Conservation (phyloP, 768 basidiomycete genomes). For the Pleurotus citrinopileatus region DNA sequence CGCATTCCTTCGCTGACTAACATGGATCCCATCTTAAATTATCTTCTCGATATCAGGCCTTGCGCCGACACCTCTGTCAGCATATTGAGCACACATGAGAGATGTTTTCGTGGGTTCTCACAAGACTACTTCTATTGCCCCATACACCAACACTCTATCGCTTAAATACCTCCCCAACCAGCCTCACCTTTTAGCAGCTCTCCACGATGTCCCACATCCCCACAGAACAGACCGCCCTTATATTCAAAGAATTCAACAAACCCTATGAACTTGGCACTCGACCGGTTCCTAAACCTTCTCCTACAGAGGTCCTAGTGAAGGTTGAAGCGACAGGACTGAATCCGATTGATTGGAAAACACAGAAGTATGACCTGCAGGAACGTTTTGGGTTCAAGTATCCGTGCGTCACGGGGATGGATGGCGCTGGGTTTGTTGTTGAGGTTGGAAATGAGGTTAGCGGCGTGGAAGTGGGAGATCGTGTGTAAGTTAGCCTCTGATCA, state of each 20-base stretch:
- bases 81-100: too few relatives aligned
- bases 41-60: too few relatives aligned
- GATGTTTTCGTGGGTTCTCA: too few relatives aligned
- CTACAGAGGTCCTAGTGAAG: constrained; percentile 46
- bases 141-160: too few relatives aligned
- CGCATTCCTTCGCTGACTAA: too few relatives aligned
- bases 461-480: constrained; percentile 50
- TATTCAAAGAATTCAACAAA: background rate
- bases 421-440: constrained; percentile 47
- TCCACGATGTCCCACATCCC: background rate
- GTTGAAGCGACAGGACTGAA: constrained; percentile 47
- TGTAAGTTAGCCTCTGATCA: constrained; percentile 33
- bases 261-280: constrained; percentile 26
- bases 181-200: too few relatives aligned
- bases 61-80: too few relatives aligned
- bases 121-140: too few relatives aligned
- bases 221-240: background rate
- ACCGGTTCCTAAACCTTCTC: constrained; percentile 39
- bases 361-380: constrained; percentile 25
- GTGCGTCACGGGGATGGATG: constrained; percentile 44
- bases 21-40: too few relatives aligned
- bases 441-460: constrained; percentile 50
- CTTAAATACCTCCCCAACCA: too few relatives aligned
- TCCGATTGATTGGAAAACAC: constrained; percentile 53
- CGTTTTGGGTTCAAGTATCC: constrained; percentile 39